Evolutionary conservation across 1,139 yeast species (phyloP).

Genomic region (Kluyveromyces sp.): DNA sequence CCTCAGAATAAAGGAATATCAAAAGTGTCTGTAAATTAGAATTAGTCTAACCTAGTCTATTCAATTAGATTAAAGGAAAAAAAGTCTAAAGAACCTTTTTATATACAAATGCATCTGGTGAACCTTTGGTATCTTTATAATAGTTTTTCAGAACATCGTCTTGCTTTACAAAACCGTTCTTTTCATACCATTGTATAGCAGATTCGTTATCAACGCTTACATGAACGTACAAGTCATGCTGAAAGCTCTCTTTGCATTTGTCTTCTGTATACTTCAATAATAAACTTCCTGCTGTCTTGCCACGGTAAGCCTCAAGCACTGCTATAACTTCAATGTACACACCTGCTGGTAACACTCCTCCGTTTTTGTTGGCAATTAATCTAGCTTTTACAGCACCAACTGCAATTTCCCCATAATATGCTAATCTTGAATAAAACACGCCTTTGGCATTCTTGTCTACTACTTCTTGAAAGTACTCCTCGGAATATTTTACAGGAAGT

Average conservation of each 20-base stretch:
- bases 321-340: constrained; percentile 61
- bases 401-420: constrained; percentile 56
- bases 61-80: no score
- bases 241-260: constrained; percentile 44
- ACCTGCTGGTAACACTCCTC: constrained; percentile 36
- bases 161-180: constrained; percentile 42
- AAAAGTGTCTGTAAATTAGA: no score
- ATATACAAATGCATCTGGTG: constrained; percentile 40
- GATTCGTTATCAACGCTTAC: constrained; percentile 43
- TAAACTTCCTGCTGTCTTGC: constrained; percentile 53
- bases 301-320: constrained; percentile 54
- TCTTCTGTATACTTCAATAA: constrained; percentile 49
- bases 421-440: constrained; percentile 29
- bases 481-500: constrained; percentile 15
- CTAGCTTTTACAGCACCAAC: constrained; percentile 63
- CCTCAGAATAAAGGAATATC: background rate
- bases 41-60: no score
- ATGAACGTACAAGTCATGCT: constrained; percentile 54
- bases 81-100: constrained; percentile 14
- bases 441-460: constrained; percentile 11
- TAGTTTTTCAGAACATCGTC: constrained; percentile 45
- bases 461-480: constrained; percentile 14
- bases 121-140: constrained; percentile 38
- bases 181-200: constrained; percentile 49
- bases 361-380: constrained; percentile 23